These are phyloP conservation scores for Diaporthe citri DNA, from an alignment of 2,329 filamentous ascomycete species.

Conservation along the genomic window DNA sequence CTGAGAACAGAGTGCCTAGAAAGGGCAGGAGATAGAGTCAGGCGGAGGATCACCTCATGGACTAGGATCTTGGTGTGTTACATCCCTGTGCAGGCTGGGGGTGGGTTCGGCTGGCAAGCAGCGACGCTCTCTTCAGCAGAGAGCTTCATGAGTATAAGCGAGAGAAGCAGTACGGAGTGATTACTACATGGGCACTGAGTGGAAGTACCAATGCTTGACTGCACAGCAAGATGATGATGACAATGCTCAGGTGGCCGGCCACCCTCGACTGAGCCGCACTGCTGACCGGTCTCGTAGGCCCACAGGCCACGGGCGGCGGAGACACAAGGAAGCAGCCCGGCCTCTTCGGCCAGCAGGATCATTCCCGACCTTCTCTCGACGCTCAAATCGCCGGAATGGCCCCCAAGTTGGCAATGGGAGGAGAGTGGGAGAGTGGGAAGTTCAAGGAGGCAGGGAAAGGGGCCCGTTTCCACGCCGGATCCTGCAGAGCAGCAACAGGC, in stretches of 20 bases:
- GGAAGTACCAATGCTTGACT: no score
- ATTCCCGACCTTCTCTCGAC: background rate
- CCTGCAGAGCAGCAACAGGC: background rate
- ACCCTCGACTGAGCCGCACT: background rate
- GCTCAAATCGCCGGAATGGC: background rate
- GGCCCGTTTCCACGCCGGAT: background rate
- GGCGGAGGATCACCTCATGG: slow-evolving; percentile 21
- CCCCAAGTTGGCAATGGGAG: background rate
- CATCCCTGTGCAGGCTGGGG: background rate
- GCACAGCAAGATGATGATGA: background rate
- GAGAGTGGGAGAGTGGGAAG: background rate
- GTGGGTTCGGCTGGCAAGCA: background rate
- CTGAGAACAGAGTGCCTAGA: background rate
- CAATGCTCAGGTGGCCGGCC: slow-evolving; percentile 11
- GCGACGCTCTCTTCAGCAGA: no score
- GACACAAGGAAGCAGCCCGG: background rate
- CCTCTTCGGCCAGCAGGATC: background rate
- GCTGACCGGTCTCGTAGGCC: slow-evolving; percentile 1
- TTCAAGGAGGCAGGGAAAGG: background rate
- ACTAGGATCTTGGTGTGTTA: background rate
- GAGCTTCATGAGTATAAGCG: no score
- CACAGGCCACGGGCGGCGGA: background rate
- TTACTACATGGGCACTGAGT: background rate
- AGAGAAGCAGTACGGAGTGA: background rate
- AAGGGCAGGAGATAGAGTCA: background rate